Base-by-base conservation (phyloP, 1,284 basidiomycete species). In the Porodaedalea pini region DNA sequence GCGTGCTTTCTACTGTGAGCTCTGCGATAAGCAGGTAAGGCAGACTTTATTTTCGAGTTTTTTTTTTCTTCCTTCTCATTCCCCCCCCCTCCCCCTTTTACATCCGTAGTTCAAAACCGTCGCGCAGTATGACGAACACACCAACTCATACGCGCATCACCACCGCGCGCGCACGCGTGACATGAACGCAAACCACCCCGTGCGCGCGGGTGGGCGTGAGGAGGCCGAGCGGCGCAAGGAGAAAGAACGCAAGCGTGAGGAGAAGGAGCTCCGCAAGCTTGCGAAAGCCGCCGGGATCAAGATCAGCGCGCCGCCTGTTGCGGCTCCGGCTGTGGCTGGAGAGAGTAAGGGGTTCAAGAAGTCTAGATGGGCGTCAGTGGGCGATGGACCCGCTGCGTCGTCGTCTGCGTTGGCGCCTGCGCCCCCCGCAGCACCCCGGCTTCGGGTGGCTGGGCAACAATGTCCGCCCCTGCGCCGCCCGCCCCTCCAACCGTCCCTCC, bases 21-120 rank as follows among this genome's bases (percentile, higher is more conserved):
- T 90, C 17, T 92, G 90, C 72, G 88, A 90, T 62, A 91, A 91
- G 67, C 89, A 91, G 68, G 92, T 90, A 71, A 47, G 21, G 15
- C 13, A 6, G 13, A 34, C 32, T 6, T 34, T n/a, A n/a, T n/a
- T n/a, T n/a, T n/a, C n/a, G n/a, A n/a, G n/a, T n/a, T n/a, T n/a
- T n/a, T n/a, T n/a, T n/a, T n/a, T n/a, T n/a, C n/a, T n/a, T n/a
- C n/a, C n/a, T n/a, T n/a, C n/a, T n/a, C n/a, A n/a, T n/a, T n/a
- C n/a, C n/a, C n/a, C n/a, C 78, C 83, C 29, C 60, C 32, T 50
- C 57, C 59, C 1, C 54, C 58, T 27, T 34, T 34, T 34, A 34
- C n/a, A n/a, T n/a, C n/a, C n/a, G n/a, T 29, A 47, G 45, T 47
- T 47, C 27, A 78, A 84, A 67, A 90, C 79, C 51, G 86, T 90